phyloP scores from a whole-genome alignment of 495 filamentous ascomycete species.

The Annulohypoxylon stygium region DNA sequence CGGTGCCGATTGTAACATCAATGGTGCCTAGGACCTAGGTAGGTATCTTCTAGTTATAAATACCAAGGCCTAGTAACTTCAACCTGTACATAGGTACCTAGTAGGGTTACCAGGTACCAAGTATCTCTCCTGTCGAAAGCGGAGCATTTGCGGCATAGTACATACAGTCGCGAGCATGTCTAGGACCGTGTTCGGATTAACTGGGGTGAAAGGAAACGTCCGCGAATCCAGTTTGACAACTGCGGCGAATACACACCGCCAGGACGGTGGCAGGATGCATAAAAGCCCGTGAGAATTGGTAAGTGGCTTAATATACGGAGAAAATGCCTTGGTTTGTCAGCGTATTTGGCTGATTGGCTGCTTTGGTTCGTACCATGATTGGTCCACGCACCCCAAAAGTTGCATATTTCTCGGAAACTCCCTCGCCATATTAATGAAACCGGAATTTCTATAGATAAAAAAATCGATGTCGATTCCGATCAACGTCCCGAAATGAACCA shows the following conservation, averaged over 20 bases:
- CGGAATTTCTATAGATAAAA: neutral
- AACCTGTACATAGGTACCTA: too few relatives aligned
- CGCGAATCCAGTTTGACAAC: neutral
- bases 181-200: constrained; percentile 11
- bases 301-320: constrained; percentile 8
- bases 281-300: neutral
- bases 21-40: too few relatives aligned
- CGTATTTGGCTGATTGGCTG: neutral
- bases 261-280: constrained; percentile 16
- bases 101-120: too few relatives aligned
- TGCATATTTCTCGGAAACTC: constrained; percentile 12
- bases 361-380: constrained; percentile 2
- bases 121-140: neutral
- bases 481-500: neutral
- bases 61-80: neutral
- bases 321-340: neutral
- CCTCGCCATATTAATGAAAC: neutral
- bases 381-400: constrained; percentile 4
- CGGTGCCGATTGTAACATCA: constrained; percentile 20
- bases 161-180: constrained; percentile 27
- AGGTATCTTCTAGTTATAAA: neutral
- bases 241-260: constrained; percentile 2
- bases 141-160: neutral
- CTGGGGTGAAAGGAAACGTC: neutral
- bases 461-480: neutral